Percentiles rank a stretch among this genome's conserved stretches.
These are phyloP conservation scores for Cicer judaicum DNA, from an alignment of 306 rosid genomes.

Conservation along the genomic window DNA sequence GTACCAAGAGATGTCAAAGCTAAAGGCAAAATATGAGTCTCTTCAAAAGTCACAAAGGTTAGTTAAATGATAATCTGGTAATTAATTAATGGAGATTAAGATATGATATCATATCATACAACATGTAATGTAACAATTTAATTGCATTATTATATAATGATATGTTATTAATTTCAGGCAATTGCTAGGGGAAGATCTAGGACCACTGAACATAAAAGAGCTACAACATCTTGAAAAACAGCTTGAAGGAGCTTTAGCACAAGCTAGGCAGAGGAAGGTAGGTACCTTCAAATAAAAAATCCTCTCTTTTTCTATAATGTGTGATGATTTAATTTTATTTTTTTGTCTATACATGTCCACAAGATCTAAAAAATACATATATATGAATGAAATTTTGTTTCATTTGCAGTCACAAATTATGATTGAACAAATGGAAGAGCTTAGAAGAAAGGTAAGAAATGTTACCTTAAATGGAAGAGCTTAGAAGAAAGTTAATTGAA, in stretches of 20 bases:
- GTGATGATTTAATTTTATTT: neutral
- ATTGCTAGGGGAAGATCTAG: constrained; percentile 97
- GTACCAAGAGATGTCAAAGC: constrained; percentile 76
- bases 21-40: constrained; percentile 79
- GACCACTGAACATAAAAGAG: constrained; percentile 83
- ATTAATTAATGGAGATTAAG: neutral
- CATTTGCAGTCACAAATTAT: constrained; percentile 74
- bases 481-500: constrained; percentile 55
- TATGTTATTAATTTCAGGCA: constrained; percentile 54
- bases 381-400: constrained; percentile 7
- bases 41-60: constrained; percentile 88
- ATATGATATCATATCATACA: neutral
- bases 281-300: neutral
- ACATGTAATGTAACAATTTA: neutral
- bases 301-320: neutral
- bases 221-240: constrained; percentile 90
- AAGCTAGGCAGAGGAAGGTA: constrained; percentile 87
- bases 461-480: constrained; percentile 62
- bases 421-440: constrained; percentile 83
- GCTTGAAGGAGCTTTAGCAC: constrained; percentile 84
- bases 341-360: neutral
- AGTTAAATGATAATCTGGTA: neutral
- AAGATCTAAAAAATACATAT: neutral
- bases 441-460: constrained; percentile 67
- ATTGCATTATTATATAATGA: neutral